Base-by-base conservation (phyloP, 2,329 filamentous ascomycete genomes). In the Exophiala sp. region DNA sequence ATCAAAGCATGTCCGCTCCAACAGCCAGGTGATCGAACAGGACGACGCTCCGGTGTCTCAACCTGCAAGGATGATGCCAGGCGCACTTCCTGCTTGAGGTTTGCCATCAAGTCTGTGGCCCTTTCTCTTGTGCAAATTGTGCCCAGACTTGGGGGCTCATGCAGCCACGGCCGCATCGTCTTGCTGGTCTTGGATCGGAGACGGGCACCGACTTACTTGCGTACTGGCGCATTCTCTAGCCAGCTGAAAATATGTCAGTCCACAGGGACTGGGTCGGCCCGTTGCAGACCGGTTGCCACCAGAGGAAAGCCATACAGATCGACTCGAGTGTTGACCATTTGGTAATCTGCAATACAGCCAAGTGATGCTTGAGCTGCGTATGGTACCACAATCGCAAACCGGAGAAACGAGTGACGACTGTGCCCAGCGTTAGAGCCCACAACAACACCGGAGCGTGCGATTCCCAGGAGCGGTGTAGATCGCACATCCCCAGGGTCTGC, bases 11-110 rank as follows among this genome's bases (percentile, higher is more conserved):
- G 39, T 46, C 24, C 53, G 56, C 45, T 45, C 51, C 13, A 48
- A 57, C 43, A 58, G 56, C 39, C 56, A 58, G 29, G 56, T 51
- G 23, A 53, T 58, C 32, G 46, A 55, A 41, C 34, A 45, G 10
- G 56, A 58, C 10, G 56, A 58, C 39, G 27, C 38, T n/a, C 32
- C 32, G 8, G 47, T 46, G 23, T 45, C 55, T n/a, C 50, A 54
- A 32, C 19, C 48, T 9, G 27, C 48, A 27, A 43, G 37, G 37
- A 43, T 35, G 19, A 57, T 57, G 54, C 54, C 54, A 21, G 54
- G 54, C 8, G 54, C 54, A 35, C 45, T 57, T 10, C 54, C 54
- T n/a, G 40, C 39, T 10, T 57, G 45, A 54, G 29, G 10, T 27
- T 32, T n/a, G 7, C 11, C 7, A n/a, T 9, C 29, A 32, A 32